A percentile compares a stretch with the other conserved stretches of the same genome.
These are phyloP conservation scores for Diplodia mutila DNA, from an alignment of 2,329 filamentous ascomycete species.

Conservation along the genomic window DNA sequence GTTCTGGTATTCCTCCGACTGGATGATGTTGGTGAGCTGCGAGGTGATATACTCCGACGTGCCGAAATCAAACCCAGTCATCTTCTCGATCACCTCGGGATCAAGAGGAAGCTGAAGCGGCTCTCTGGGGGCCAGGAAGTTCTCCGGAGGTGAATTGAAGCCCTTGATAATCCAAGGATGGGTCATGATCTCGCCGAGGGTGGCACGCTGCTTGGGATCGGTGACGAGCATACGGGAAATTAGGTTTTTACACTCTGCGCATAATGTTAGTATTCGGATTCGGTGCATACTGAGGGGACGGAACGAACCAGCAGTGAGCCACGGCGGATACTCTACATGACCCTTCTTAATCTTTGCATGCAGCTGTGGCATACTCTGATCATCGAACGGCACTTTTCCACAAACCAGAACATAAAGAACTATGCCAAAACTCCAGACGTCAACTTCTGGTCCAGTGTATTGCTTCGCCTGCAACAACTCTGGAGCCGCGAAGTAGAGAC, in stretches of 20 bases:
- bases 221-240: slow-evolving; percentile 96
- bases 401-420: slow-evolving; percentile 96
- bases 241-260: slow-evolving; percentile 84
- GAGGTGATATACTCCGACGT: slow-evolving; percentile 78
- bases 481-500: slow-evolving; percentile 95
- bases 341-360: slow-evolving; percentile 99
- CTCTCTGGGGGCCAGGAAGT: slow-evolving; percentile 81
- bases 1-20: slow-evolving; percentile 91
- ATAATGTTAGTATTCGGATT: slow-evolving; percentile 24
- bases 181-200: slow-evolving; percentile 86
- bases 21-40: slow-evolving; percentile 82
- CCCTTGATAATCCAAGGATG: slow-evolving; percentile 97
- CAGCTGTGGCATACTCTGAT: slow-evolving; percentile 97
- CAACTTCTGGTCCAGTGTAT: slow-evolving; percentile 95
- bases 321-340: slow-evolving; percentile 90
- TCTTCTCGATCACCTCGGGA: slow-evolving; percentile 79
- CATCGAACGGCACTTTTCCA: slow-evolving; percentile 97
- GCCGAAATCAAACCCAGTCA: slow-evolving; percentile 98
- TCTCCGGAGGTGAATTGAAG: slow-evolving; percentile 83
- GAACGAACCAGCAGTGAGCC: slow-evolving; percentile 77
- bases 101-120: slow-evolving; percentile 86
- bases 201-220: slow-evolving; percentile 84
- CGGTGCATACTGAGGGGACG: neutral
- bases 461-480: slow-evolving; percentile 91
- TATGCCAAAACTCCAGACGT: slow-evolving; percentile 98